phyloP scores from a whole-genome alignment of 495 filamentous ascomycete species.

The Aspergillus panamensis region DNA sequence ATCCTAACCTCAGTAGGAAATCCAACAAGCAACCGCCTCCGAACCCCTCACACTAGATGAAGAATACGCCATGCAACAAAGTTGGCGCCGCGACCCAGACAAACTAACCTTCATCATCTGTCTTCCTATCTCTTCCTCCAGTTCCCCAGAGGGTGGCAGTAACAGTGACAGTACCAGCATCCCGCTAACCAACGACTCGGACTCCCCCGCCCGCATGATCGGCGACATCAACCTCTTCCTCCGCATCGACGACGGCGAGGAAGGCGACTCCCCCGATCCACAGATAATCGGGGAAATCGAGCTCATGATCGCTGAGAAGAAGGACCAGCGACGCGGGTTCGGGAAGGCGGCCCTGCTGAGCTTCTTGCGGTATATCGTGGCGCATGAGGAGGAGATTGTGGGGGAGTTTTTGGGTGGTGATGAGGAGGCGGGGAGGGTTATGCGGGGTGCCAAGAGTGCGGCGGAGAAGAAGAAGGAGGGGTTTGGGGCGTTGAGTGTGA shows the following conservation, averaged over 20 bases:
- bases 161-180: background rate
- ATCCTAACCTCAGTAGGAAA: conserved; percentile 47
- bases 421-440: conserved; percentile 17
- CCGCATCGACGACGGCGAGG: conserved; percentile 43
- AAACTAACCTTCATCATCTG: conserved; percentile 50
- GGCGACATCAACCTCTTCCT: conserved; percentile 90
- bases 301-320: conserved; percentile 74
- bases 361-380: conserved; percentile 63
- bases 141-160: background rate
- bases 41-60: conserved; percentile 72
- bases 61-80: conserved; percentile 81
- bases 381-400: conserved; percentile 49
- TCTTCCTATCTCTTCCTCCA: conserved; percentile 19
- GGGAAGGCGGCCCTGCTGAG: conserved; percentile 62
- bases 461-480: background rate
- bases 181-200: conserved; percentile 35
- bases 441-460: conserved; percentile 8
- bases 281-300: conserved; percentile 70
- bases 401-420: conserved; percentile 50
- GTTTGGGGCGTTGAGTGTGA: conserved; percentile 51
- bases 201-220: conserved; percentile 60
- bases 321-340: conserved; percentile 57
- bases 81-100: conserved; percentile 70
- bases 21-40: conserved; percentile 80
- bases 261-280: conserved; percentile 27